Evolutionary conservation across 352 stramenopile species (phyloP).

Genomic region (Phytophthora quininea): DNA sequence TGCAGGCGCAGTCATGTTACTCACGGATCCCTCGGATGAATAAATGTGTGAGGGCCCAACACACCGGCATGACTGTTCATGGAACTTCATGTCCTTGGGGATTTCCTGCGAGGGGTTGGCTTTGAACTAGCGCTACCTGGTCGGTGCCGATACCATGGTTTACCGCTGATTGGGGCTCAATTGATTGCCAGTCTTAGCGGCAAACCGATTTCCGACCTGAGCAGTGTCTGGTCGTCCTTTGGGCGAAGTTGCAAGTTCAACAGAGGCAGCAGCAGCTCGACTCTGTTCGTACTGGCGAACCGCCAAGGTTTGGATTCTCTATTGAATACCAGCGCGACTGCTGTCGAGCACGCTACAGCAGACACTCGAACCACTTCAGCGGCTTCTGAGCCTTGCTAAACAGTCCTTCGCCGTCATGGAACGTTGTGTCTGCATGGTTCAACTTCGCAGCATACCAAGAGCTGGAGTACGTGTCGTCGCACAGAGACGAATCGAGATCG

Average conservation of each 20-base stretch:
- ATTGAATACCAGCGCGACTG: not conserved
- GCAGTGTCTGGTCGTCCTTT: no score
- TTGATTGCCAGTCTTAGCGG: no score
- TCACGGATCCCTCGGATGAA: slow-evolving; percentile 22
- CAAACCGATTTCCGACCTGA: no score
- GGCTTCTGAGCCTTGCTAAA: slow-evolving; percentile 59
- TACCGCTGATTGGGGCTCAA: no score
- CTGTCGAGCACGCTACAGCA: slow-evolving; percentile 25
- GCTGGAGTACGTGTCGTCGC: slow-evolving; percentile 40
- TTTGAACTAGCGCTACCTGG: no score
- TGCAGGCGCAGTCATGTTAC: slow-evolving; percentile 20
- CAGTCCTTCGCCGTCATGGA: slow-evolving; percentile 60
- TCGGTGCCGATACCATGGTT: no score
- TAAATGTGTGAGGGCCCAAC: not conserved
- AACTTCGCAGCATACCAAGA: slow-evolving; percentile 60
- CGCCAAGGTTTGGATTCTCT: not conserved
- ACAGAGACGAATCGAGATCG: slow-evolving; percentile 39
- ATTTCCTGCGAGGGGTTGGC: no score
- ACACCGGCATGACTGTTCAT: not conserved
- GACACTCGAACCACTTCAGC: slow-evolving; percentile 67
- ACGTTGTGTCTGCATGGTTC: slow-evolving; percentile 64
- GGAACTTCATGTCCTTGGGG: no score
- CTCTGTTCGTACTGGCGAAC: no score
- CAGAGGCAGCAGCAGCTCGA: no score
- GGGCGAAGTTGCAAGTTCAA: no score